phyloP scores from a whole-genome alignment of 148 eudicot species.

The Chenopodium suecicum region DNA sequence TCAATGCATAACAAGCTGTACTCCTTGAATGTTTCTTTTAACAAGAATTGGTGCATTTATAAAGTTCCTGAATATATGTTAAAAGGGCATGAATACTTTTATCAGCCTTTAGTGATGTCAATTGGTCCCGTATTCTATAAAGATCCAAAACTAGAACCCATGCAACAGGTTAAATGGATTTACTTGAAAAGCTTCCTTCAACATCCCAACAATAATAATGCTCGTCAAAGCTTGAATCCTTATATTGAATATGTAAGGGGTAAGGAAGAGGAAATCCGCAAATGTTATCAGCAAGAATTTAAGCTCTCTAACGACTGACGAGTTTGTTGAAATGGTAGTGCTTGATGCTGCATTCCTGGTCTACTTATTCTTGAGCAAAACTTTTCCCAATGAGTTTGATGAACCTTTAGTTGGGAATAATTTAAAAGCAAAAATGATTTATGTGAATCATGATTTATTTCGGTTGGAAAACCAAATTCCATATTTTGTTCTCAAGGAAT shows the following conservation, averaged over 20 bases:
- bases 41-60: constrained; percentile 7
- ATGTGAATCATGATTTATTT: too few relatives aligned
- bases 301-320: too few relatives aligned
- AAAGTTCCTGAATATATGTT: constrained; percentile 12
- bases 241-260: not conserved
- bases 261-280: not conserved
- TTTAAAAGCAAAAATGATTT: too few relatives aligned
- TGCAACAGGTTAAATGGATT: constrained; percentile 23
- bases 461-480: constrained; percentile 24
- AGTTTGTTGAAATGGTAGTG: constrained; percentile 12
- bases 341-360: constrained; percentile 13
- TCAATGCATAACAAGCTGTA: not conserved
- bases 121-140: constrained; percentile 23
- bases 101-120: constrained; percentile 17
- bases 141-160: not conserved
- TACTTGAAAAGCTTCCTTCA: not conserved
- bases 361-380: not conserved
- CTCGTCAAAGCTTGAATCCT: not conserved
- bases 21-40: not conserved
- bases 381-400: too few relatives aligned
- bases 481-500: constrained; percentile 1
- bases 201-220: not conserved
- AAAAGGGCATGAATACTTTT: constrained; percentile 3
- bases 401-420: not conserved
- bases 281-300: constrained; percentile 1